Evolutionary conservation across 2,329 filamentous ascomycete genomes (phyloP).

Genomic region (Aspergillus jensenii): DNA sequence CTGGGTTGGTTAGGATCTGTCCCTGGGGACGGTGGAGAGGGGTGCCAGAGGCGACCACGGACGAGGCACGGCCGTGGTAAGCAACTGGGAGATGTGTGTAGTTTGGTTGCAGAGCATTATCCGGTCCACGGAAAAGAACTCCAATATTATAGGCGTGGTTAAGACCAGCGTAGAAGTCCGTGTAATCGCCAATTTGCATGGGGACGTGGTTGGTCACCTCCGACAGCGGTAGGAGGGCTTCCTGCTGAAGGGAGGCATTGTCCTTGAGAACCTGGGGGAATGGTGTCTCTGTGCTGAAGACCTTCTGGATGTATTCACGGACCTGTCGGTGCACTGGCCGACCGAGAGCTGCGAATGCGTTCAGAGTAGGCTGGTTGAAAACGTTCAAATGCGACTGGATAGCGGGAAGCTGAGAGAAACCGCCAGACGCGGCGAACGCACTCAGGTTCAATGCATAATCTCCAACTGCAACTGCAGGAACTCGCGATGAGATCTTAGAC

Average conservation of each 20-base stretch:
- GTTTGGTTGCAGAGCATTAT: conserved; percentile 75
- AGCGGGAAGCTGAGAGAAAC: conserved; percentile 59
- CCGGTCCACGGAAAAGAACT: conserved; percentile 68
- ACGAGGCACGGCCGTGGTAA: conserved; percentile 77
- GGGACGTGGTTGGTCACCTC: conserved; percentile 68
- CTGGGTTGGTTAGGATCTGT: conserved; percentile 68
- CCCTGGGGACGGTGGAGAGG: conserved; percentile 71
- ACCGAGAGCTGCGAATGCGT: conserved; percentile 72
- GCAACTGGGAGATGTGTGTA: conserved; percentile 79
- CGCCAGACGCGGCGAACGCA: conserved; percentile 58
- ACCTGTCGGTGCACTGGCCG: conserved; percentile 67
- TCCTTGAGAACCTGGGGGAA: conserved; percentile 63
- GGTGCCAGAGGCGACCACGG: conserved; percentile 72
- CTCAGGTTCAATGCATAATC: conserved; percentile 69
- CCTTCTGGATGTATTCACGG: conserved; percentile 65
- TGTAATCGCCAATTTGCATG: conserved; percentile 78
- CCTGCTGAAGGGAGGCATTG: conserved; percentile 58
- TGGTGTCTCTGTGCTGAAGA: conserved; percentile 62
- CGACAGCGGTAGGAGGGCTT: conserved; percentile 59
- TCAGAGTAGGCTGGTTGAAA: conserved; percentile 66
- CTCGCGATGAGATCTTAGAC: conserved; percentile 53
- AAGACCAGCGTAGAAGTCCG: conserved; percentile 79
- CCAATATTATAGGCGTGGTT: conserved; percentile 77
- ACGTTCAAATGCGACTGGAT: conserved; percentile 60
- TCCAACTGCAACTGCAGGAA: conserved; percentile 71